Percentiles rank a stretch among this genome's conserved stretches.
Evolutionary conservation across 805 yeast genomes (phyloP).

Genomic region (Brettanomyces custersianus): DNA sequence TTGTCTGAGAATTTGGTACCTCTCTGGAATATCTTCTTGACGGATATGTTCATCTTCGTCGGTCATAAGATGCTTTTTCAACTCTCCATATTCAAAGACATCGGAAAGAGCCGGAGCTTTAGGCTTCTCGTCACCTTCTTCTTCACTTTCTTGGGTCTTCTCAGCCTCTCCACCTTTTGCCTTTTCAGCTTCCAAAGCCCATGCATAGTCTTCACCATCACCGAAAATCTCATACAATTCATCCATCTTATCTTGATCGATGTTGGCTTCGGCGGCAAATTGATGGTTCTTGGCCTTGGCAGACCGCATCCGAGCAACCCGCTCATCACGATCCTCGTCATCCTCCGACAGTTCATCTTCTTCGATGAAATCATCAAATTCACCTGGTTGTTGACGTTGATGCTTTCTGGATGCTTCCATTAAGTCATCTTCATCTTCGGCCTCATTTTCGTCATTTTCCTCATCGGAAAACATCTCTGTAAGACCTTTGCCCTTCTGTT

Average conservation of each 20-base stretch:
- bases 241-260: constrained; percentile 85
- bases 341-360: constrained; percentile 95
- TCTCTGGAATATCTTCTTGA: constrained; percentile 82
- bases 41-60: constrained; percentile 87
- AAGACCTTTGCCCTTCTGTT: constrained; percentile 31
- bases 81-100: constrained; percentile 90
- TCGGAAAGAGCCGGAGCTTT: constrained; percentile 47
- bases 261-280: constrained; percentile 31
- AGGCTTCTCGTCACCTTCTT: constrained; percentile 27
- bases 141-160: constrained; percentile 23
- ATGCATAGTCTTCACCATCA: constrained; percentile 92
- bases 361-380: constrained; percentile 94
- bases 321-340: constrained; percentile 52
- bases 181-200: constrained; percentile 91
- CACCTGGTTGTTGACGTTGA: constrained; percentile 43
- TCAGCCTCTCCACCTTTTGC: constrained; percentile 28
- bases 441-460: constrained; percentile 27
- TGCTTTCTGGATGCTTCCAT: constrained; percentile 21
- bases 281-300: constrained; percentile 23
- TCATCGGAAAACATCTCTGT: constrained; percentile 67
- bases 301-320: constrained; percentile 27
- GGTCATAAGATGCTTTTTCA: constrained; percentile 83
- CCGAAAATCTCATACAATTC: constrained; percentile 95
- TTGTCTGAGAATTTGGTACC: constrained; percentile 72
- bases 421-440: constrained; percentile 24